Evolutionary conservation across 352 stramenopile species (phyloP), one percentile per base, ranked within the genome.

Genomic region (Phytophthora megakarya): DNA sequence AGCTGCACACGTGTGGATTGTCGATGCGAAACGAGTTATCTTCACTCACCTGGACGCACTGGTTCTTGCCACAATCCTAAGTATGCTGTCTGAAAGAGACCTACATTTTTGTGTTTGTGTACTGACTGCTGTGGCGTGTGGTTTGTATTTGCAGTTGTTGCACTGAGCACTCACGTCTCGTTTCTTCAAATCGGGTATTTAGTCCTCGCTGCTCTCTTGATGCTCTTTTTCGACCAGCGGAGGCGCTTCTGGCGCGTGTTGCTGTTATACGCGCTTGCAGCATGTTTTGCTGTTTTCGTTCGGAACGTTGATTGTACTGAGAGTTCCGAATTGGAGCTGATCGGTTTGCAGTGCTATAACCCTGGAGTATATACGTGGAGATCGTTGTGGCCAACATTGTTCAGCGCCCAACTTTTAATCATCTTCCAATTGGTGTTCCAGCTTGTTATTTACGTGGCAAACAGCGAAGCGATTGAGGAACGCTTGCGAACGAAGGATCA

Each of bases 101-200:
- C 25, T 28, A 11, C n/a, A n/a, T n/a, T 1, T 5, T 48, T 3
- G 18, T 35, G 32, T 6, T 12, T 37, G 30, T 28, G 23, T 66
- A 6, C 25, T 62, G 43, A 53, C 21, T 15, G 8, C 23, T 49
- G 40, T 30, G 12, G 23, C 52, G 5, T 2, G 11, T 55, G 35
- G 19, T 50, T n/a, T 53, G 21, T 51, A 3, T 47, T 6, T 71
- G 10, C 64, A 94, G 85, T 81, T 32, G 87, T 96, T 26, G 84
- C 84, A 1, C 61, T 96, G 22, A 96, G 87, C 53, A 93, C 87
- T 5, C 67, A 78, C 5, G 85, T 93, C 3, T 94, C 84, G 2
- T 86, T 96, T 40, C 76, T 96, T 39, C 87, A 96, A 65, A 89
- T 90, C 26, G 87, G 87, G 13, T 96, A 93, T 23, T 61, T 96